These are phyloP conservation scores for Lipomyces orientalis DNA, from an alignment of 805 yeast genomes.

Conservation along the genomic window DNA sequence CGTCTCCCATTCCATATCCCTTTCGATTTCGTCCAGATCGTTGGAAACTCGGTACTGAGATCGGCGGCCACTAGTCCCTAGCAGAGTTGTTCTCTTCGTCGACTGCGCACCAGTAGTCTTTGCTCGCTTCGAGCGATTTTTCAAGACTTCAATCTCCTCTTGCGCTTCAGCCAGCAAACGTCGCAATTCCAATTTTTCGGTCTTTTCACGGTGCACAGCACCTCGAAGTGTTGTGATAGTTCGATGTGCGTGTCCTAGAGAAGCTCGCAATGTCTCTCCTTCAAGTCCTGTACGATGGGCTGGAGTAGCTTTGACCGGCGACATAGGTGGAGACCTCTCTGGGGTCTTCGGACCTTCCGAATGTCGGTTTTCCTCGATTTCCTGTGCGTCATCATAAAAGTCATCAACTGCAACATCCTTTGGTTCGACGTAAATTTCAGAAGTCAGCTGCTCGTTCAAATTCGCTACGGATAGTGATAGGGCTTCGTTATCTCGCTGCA, in stretches of 20 bases:
- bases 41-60: slow-evolving; percentile 29
- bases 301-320: slow-evolving; percentile 46
- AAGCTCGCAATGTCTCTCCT: slow-evolving; percentile 67
- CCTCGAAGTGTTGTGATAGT: slow-evolving; percentile 65
- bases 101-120: neutral
- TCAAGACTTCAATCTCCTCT: slow-evolving; percentile 38
- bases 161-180: slow-evolving; percentile 41
- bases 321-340: slow-evolving; percentile 43
- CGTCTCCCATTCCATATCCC: slow-evolving; percentile 36
- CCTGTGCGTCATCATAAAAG: slow-evolving; percentile 19
- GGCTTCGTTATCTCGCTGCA: slow-evolving; percentile 39
- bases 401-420: neutral
- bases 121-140: slow-evolving; percentile 10
- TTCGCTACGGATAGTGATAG: slow-evolving; percentile 37
- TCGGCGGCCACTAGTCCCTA: slow-evolving; percentile 24
- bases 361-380: slow-evolving; percentile 21
- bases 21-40: slow-evolving; percentile 24
- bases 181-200: slow-evolving; percentile 50
- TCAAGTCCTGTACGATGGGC: slow-evolving; percentile 52
- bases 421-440: slow-evolving; percentile 13
- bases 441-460: slow-evolving; percentile 37
- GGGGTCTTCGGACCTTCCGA: slow-evolving; percentile 40
- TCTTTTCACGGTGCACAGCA: slow-evolving; percentile 53
- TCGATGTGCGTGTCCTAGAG: slow-evolving; percentile 67
- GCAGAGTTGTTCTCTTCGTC: slow-evolving; percentile 12